Evolutionary conservation across 441 rosid genomes (phyloP), one percentile per base, ranked within the genome.

Genomic region (Breynia disticha): DNA sequence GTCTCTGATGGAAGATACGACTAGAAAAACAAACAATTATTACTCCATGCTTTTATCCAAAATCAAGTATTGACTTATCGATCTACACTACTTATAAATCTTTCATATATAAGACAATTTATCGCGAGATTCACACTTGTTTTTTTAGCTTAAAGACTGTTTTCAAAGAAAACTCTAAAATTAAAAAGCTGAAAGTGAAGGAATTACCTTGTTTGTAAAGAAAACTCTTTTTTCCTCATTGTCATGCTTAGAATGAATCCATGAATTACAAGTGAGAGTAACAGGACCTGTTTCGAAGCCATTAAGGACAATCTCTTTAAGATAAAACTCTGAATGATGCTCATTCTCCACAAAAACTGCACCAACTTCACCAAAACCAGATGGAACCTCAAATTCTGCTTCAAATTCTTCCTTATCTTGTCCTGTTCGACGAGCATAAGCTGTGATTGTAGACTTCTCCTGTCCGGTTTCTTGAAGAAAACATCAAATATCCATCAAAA

Each of bases 321-420:
- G 2, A 53, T 49, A 76, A 66, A 80, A 77, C 74, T 87, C 94
- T 20, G 37, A 63, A 18, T 64, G 78, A 68, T 80, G 86, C 61
- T 79, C 83, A 64, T 82, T 87, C 64, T 74, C 82, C 16, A 87
- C 62, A 0, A 59, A 16, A 16, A 87, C 60, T 0, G 86, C 96
- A 2, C 87, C 96, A 11, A 84, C 61, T 0, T 55, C 63, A 52
- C 95, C 90, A 50, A 87, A 87, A 42, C 59, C 74, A 4, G 59
- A 53, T 5, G 80, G 76, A 19, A 87, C 66, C 22, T 61, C 46
- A 32, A 87, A 79, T 0, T 56, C 69, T 7, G 86, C 76, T 60
- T 77, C 87, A 11, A 77, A 82, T 42, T 48, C 74, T 0, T 62
- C 59, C 1, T 56, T 7, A 1, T 61, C 62, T 17, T 54, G 35